Evolutionary conservation across 2,329 filamentous ascomycete genomes (phyloP).

Genomic region (Fusarium chuoi): DNA sequence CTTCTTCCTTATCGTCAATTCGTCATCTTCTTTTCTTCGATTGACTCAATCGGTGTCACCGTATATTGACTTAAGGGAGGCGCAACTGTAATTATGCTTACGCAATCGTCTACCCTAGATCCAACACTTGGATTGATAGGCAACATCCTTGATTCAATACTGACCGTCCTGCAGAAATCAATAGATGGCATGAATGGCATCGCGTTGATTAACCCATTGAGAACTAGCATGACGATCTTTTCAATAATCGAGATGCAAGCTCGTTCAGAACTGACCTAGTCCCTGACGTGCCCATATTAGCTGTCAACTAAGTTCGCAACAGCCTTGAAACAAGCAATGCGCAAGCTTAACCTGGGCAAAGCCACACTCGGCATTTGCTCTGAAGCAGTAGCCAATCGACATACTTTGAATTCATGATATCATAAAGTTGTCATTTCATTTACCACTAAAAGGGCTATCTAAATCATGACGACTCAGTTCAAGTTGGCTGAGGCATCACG

Average conservation of each 20-base stretch:
- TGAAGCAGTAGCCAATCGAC: background rate
- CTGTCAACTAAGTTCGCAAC: background rate
- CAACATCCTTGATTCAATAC: background rate
- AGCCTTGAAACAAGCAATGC: background rate
- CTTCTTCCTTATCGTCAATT: background rate
- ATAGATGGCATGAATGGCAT: background rate
- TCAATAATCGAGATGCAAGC: background rate
- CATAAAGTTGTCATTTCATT: background rate
- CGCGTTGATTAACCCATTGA: background rate
- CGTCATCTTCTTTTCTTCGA: background rate
- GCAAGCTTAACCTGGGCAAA: background rate
- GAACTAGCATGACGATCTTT: background rate
- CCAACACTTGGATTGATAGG: background rate
- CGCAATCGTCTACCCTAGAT: background rate
- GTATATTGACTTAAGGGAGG: background rate
- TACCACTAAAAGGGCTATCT: too few relatives aligned
- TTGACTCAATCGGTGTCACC: background rate
- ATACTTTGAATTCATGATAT: background rate
- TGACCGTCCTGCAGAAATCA: background rate
- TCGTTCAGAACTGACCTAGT: background rate
- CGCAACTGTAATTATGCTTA: background rate
- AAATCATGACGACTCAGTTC: background rate
- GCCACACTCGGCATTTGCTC: background rate
- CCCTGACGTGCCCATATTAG: background rate
- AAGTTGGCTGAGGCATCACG: background rate